A percentile compares a stretch with the other conserved stretches of the same genome.
phyloP scores from a whole-genome alignment of 2,329 filamentous ascomycete species.

The Pseudophaeomoniella oleicola region DNA sequence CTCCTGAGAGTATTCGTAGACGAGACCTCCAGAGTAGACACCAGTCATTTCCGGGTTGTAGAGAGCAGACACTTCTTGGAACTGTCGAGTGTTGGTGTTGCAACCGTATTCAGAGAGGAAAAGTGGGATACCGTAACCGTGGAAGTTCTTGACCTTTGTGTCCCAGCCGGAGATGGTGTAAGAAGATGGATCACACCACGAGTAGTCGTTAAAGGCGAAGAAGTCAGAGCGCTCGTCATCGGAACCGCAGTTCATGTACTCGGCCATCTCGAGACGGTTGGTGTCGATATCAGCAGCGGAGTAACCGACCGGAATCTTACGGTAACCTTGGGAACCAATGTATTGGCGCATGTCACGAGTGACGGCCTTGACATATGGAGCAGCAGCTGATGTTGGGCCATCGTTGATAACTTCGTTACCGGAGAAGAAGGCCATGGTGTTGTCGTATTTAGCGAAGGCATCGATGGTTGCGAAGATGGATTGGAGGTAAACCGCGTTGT shows the following conservation, averaged over 20 bases:
- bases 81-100: conserved; percentile 65
- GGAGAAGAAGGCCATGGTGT: conserved; percentile 77
- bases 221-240: conserved; percentile 77
- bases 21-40: conserved; percentile 89
- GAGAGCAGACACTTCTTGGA: conserved; percentile 62
- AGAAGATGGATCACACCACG: conserved; percentile 61
- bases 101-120: conserved; percentile 96
- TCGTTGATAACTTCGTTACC: conserved; percentile 72
- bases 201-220: conserved; percentile 83
- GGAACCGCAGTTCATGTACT: conserved; percentile 86
- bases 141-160: conserved; percentile 76
- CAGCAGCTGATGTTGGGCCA: conserved; percentile 46
- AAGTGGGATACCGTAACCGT: conserved; percentile 72
- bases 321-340: conserved; percentile 46
- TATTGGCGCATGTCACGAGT: conserved; percentile 65
- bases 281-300: conserved; percentile 64
- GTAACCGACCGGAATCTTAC: conserved; percentile 61
- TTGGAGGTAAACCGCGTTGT: conserved; percentile 77
- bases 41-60: conserved; percentile 69
- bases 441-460: conserved; percentile 66
- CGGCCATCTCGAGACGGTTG: conserved; percentile 74
- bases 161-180: conserved; percentile 67
- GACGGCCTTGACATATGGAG: conserved; percentile 64
- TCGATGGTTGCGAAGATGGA: conserved; percentile 80
- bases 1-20: conserved; percentile 88